A percentile compares a stretch with the other conserved stretches of the same genome.
These are phyloP conservation scores for Meripilus lineatus DNA, from an alignment of 1,284 basidiomycete species.

Conservation along the genomic window DNA sequence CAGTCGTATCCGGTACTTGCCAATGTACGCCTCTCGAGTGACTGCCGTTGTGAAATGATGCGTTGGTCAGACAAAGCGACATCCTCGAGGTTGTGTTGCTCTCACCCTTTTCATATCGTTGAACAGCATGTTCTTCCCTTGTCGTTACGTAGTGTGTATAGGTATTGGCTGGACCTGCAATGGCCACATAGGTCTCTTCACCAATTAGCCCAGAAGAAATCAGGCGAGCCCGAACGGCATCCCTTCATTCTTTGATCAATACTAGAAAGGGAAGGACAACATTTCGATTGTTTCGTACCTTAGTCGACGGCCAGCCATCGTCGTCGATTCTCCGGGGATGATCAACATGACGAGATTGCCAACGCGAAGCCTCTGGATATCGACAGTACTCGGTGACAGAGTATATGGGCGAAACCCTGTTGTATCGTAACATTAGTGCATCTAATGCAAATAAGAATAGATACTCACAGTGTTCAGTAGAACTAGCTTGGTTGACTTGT, in stretches of 20 bases:
- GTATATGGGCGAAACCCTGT: constrained; percentile 76
- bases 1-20: too few relatives aligned
- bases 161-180: constrained; percentile 78
- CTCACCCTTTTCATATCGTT: constrained; percentile 85
- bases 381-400: constrained; percentile 74
- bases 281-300: too few relatives aligned
- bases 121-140: constrained; percentile 69
- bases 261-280: too few relatives aligned
- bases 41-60: too few relatives aligned
- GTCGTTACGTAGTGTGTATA: constrained; percentile 78
- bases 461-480: constrained; percentile 61
- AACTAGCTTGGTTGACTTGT: constrained; percentile 68
- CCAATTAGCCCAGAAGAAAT: constrained; percentile 60
- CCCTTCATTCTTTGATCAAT: too few relatives aligned
- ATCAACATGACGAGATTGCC: constrained; percentile 77
- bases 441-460: constrained; percentile 6
- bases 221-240: constrained; percentile 59
- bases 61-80: too few relatives aligned
- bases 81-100: too few relatives aligned
- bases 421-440: not conserved
- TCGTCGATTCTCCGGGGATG: constrained; percentile 67
- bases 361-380: constrained; percentile 77
- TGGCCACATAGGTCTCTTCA: constrained; percentile 65
- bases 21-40: too few relatives aligned
- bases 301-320: constrained; percentile 47